These are phyloP conservation scores for Lachnellula arida DNA, from an alignment of 2,329 filamentous ascomycete genomes.

Conservation along the genomic window DNA sequence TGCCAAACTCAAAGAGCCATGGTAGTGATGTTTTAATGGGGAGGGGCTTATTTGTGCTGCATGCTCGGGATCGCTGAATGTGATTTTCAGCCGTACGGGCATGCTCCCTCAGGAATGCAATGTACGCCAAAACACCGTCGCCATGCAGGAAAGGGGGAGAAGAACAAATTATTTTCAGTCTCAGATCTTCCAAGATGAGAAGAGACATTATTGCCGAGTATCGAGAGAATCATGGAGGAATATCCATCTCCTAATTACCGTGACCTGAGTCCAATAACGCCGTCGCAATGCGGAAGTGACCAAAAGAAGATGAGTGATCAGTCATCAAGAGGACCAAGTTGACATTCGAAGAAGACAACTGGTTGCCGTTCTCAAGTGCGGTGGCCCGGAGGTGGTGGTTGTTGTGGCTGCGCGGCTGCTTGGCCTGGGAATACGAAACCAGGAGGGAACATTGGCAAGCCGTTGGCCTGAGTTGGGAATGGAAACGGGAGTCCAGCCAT, in stretches of 20 bases:
- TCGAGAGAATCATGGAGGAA: no score
- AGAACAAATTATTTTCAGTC: not conserved
- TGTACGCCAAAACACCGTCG: conserved; percentile 8
- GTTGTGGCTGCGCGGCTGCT: conserved; percentile 23
- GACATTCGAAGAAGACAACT: not conserved
- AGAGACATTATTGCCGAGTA: no score
- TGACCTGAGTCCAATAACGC: no score
- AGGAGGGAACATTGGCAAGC: conserved; percentile 44
- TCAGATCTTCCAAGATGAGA: no score
- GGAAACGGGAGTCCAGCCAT: conserved; percentile 32
- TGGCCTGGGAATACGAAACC: conserved; percentile 38
- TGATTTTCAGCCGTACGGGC: not conserved
- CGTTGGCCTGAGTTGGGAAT: conserved; percentile 41
- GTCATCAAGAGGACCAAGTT: not conserved
- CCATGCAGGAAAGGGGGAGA: conserved; percentile 7
- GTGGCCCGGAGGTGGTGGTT: conserved; percentile 21
- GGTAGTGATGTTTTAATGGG: no score
- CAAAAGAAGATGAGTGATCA: not conserved
- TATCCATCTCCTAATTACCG: no score
- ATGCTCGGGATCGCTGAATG: no score
- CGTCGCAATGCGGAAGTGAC: no score
- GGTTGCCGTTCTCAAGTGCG: not conserved
- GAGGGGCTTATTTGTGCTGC: no score
- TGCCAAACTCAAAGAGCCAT: no score
- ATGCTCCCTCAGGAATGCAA: not conserved